Percentiles rank a stretch among this genome's conserved stretches.
Evolutionary conservation across 192 early-diverging fungal species (phyloP).

Genomic region (Dissophora globulifera): DNA sequence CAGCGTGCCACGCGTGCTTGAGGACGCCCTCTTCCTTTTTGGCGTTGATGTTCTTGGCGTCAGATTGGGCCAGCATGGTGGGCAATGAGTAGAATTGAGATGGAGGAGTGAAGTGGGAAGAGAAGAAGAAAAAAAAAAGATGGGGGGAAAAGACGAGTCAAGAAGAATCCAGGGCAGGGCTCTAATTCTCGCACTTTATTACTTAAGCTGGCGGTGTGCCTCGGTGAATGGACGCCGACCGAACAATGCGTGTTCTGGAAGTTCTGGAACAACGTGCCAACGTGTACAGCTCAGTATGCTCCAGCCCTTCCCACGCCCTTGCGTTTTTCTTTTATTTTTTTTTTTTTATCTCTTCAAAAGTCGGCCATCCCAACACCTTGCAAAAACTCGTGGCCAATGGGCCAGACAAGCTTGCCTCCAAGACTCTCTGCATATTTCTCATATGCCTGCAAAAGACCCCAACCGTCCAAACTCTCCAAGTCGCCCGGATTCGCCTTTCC

Average conservation of each 20-base stretch:
- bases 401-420: conserved; percentile 32
- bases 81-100: neutral
- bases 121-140: neutral
- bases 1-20: conserved; percentile 41
- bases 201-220: too few relatives aligned
- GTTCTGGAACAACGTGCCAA: neutral
- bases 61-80: conserved; percentile 25
- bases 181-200: too few relatives aligned
- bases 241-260: neutral
- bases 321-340: too few relatives aligned
- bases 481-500: conserved; percentile 20
- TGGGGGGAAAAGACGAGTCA: neutral
- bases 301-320: neutral
- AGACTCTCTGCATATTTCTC: conserved; percentile 19
- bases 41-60: conserved; percentile 4
- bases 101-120: neutral
- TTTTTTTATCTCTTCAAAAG: neutral
- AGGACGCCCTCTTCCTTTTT: conserved; percentile 42
- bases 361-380: neutral
- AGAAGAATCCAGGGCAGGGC: too few relatives aligned
- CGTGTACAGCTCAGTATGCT: neutral
- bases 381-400: conserved; percentile 20
- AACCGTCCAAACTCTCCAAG: conserved; percentile 31
- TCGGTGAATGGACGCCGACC: too few relatives aligned
- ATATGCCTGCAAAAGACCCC: conserved; percentile 35